Evolutionary conservation across 495 filamentous ascomycete genomes (phyloP), one percentile per base, ranked within the genome.

Genomic region (Arthonia radiata): DNA sequence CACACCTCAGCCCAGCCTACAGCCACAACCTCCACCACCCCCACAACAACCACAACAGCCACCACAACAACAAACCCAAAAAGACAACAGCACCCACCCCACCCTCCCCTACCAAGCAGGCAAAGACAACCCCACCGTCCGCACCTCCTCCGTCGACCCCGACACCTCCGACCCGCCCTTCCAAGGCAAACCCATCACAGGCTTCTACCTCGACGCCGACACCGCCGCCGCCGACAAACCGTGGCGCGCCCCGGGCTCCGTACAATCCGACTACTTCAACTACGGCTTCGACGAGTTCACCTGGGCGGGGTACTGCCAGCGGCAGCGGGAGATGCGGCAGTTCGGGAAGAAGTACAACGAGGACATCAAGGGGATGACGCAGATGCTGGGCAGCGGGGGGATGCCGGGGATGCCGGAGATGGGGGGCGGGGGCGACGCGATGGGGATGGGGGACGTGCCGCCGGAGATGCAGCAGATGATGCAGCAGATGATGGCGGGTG

Each of bases 281-380:
- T 97, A 94, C 53, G 89, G 89, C 18, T 97, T 97, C 35, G 86
- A 97, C 52, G 86, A 97, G 48, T 97, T 94, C 45, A 93, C 89
- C 10, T 97, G 86, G 86, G 75, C 82, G 15, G 65, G 77, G 32
- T 97, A 94, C 49, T 82, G 82, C 16, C 49, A 80, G 33, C 89
- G 89, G 39, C 89, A 94, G 42, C 67, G 78, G 30, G 56, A 59
- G 3, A 51, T 91, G 31, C 61, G 73, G 11, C 66, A 64, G 29
- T 74, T 79, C 32, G 65, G 78, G 5, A 50, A 56, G 23, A 67
- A 67, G 31, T 72, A 78, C 34, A 83, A 80, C 49, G 75, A 75
- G 43, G 73, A 90, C 48, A 64, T 81, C 50, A 73, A 82, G 37
- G 70, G 86, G 24, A 77, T 92, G 66, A 73, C 79, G 42, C 71